Conservation (phyloP, 164 flowering plant genomes). For the Saururus chinensis region DNA sequence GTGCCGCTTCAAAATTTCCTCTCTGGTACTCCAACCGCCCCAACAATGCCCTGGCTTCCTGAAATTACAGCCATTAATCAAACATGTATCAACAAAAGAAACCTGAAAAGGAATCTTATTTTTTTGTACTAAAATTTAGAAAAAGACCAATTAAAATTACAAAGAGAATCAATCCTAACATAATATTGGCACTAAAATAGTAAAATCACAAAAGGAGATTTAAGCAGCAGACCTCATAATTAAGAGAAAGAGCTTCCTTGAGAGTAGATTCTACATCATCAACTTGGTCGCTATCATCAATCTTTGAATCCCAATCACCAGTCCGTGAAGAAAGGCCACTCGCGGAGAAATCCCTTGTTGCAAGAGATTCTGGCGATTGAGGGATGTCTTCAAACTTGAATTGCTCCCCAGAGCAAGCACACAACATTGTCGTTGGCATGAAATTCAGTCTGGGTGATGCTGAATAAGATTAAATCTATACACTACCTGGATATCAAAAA, state of each 20-base stretch:
- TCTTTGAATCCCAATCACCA: constrained; percentile 74
- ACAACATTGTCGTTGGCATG: constrained; percentile 48
- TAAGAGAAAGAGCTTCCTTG: constrained; percentile 86
- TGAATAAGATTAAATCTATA: not conserved
- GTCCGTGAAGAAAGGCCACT: constrained; percentile 76
- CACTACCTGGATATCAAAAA: not conserved
- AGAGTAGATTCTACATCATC: constrained; percentile 95
- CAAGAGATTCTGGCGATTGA: constrained; percentile 82
- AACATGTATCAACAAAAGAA: not conserved
- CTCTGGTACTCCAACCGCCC: constrained; percentile 81
- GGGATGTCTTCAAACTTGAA: constrained; percentile 87
- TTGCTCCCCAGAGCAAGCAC: constrained; percentile 98
- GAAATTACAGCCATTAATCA: not conserved
- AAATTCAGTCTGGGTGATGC: not conserved
- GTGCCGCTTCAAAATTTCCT: constrained; percentile 78
- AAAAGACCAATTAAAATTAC: not conserved
- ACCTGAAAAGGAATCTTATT: not conserved
- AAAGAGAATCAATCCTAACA: not conserved
- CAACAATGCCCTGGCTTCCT: constrained; percentile 97
- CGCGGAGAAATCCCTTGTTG: constrained; percentile 88
- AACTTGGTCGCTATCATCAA: constrained; percentile 68
- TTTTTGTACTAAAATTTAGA: no score
- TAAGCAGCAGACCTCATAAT: constrained; percentile 65
- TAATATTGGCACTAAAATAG: not conserved
- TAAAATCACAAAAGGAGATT: no score